Evolutionary conservation across 2,329 filamentous ascomycete species (phyloP).

Genomic region (Ophiognomonia clavigignenti-juglandacearum): DNA sequence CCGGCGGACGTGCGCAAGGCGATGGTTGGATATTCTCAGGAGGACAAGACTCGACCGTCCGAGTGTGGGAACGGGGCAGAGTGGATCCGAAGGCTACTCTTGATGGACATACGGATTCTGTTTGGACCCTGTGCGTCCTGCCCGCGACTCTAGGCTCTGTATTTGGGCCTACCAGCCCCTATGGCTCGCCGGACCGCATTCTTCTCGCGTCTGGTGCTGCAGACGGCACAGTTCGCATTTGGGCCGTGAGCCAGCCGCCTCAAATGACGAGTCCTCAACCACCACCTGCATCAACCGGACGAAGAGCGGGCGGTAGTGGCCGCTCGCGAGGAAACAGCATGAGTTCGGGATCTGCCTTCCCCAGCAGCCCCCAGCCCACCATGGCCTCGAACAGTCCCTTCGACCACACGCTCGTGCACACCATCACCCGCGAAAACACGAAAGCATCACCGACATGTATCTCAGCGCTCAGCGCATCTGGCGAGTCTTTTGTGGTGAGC

Average conservation of each 20-base stretch:
- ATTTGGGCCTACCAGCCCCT: conserved; percentile 70
- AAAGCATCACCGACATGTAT: conserved; percentile 85
- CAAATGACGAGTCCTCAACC: conserved; percentile 78
- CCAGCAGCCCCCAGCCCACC: conserved; percentile 83
- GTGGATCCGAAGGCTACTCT: conserved; percentile 94
- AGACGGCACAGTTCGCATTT: conserved; percentile 87
- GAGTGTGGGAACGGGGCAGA: conserved; percentile 91
- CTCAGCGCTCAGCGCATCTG: conserved; percentile 74
- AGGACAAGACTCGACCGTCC: conserved; percentile 86
- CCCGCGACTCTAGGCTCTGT: conserved; percentile 76
- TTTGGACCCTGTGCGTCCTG: conserved; percentile 92
- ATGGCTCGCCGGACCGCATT: conserved; percentile 79
- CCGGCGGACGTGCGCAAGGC: conserved; percentile 78
- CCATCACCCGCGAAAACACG: conserved; percentile 65
- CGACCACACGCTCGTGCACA: conserved; percentile 81
- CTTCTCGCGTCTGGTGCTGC: conserved; percentile 87
- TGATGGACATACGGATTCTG: conserved; percentile 90
- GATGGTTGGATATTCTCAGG: conserved; percentile 99
- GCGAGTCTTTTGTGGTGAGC: conserved; percentile 87
- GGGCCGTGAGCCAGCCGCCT: conserved; percentile 89
- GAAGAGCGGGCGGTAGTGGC: conserved; percentile 50
- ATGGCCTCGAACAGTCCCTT: conserved; percentile 83
- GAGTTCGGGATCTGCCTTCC: conserved; percentile 88
- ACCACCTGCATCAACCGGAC: conserved; percentile 51
- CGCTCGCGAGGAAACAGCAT: conserved; percentile 87